Evolutionary conservation across 2,329 filamentous ascomycete species (phyloP).

Genomic region (Scedosporium apiospermum): DNA sequence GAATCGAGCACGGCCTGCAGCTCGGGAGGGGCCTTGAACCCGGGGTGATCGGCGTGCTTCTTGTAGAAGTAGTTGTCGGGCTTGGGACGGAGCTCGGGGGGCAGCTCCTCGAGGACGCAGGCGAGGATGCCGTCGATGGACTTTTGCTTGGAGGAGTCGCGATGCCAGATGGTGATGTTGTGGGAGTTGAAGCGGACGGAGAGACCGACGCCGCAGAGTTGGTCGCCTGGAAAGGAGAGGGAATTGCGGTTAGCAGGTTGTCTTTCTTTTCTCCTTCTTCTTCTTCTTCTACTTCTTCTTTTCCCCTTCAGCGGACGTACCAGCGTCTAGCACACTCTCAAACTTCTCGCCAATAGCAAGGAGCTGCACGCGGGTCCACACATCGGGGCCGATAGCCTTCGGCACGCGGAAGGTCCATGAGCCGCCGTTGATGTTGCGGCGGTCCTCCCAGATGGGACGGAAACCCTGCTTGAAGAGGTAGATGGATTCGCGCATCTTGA

Average conservation of each 20-base stretch:
- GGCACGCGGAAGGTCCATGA: conserved; percentile 88
- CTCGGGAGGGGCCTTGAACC: conserved; percentile 59
- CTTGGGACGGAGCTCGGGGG: conserved; percentile 63
- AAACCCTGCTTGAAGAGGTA: conserved; percentile 75
- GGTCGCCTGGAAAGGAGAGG: conserved; percentile 48
- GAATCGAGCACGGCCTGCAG: conserved; percentile 49
- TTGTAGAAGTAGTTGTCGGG: conserved; percentile 73
- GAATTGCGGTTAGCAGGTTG: neutral
- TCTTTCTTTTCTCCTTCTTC: too few species aligned
- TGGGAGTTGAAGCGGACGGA: conserved; percentile 84
- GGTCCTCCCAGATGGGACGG: conserved; percentile 73
- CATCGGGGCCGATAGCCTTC: conserved; percentile 61
- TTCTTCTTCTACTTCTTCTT: too few species aligned
- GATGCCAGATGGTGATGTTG: conserved; percentile 88
- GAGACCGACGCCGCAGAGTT: conserved; percentile 82
- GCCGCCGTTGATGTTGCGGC: conserved; percentile 75
- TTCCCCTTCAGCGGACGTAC: conserved; percentile 31
- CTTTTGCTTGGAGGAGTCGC: conserved; percentile 69
- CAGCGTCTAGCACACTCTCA: conserved; percentile 61
- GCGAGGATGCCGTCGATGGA: conserved; percentile 67
- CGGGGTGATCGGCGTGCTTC: conserved; percentile 79
- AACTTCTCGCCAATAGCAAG: conserved; percentile 77
- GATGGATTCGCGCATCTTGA: conserved; percentile 68
- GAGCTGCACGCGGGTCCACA: conserved; percentile 75
- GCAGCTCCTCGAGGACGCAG: conserved; percentile 64